A percentile compares a stretch with the other conserved stretches of the same genome.
phyloP scores from a whole-genome alignment of 2,329 filamentous ascomycete species.

The Cryphonectria carpinicola region DNA sequence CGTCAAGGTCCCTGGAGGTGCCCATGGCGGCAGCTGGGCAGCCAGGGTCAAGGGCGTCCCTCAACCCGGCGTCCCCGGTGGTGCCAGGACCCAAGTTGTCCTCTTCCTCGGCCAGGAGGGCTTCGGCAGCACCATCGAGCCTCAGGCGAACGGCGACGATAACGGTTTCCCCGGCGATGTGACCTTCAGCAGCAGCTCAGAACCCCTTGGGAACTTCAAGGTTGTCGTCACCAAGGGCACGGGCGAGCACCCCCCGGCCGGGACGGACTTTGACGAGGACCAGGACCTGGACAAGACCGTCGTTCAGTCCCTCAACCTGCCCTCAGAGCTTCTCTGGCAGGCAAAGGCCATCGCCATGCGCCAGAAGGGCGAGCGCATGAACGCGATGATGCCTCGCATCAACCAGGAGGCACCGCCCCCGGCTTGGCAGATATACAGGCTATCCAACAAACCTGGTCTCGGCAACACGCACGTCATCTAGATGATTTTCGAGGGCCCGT shows the following conservation, averaged over 20 bases:
- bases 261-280: conserved; percentile 67
- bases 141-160: conserved; percentile 55
- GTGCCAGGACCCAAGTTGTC: conserved; percentile 75
- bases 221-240: conserved; percentile 75
- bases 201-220: conserved; percentile 77
- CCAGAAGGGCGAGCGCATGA: conserved; percentile 55
- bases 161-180: conserved; percentile 64
- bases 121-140: conserved; percentile 63
- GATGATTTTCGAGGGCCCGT: conserved; percentile 86
- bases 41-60: conserved; percentile 83
- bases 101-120: conserved; percentile 83
- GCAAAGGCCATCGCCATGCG: conserved; percentile 65
- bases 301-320: conserved; percentile 71
- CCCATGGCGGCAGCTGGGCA: conserved; percentile 89
- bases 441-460: conserved; percentile 67
- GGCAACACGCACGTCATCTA: conserved; percentile 90
- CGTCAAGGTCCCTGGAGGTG: conserved; percentile 86
- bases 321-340: conserved; percentile 79
- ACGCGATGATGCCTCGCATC: conserved; percentile 47
- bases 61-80: conserved; percentile 66
- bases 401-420: conserved; percentile 66
- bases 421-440: conserved; percentile 82
- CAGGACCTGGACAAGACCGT: conserved; percentile 78
- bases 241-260: conserved; percentile 63
- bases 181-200: conserved; percentile 69